Evolutionary conservation across 768 basidiomycete species (phyloP).

Genomic region (Scleroderma bovista): DNA sequence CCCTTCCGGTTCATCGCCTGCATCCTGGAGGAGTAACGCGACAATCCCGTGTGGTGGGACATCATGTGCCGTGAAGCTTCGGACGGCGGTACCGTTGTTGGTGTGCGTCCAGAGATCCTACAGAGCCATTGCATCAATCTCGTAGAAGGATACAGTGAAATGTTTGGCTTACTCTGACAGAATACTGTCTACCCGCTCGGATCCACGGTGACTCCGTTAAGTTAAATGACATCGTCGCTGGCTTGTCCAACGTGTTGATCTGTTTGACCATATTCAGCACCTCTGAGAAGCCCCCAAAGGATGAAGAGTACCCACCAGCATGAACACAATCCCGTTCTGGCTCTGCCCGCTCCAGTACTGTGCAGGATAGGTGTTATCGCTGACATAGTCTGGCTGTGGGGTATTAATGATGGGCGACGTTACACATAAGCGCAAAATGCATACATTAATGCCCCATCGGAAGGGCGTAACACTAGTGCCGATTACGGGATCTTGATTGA

Average conservation of each 20-base stretch:
- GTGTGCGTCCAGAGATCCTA: slow-evolving; percentile 74
- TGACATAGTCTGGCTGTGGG: slow-evolving; percentile 32
- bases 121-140: not conserved
- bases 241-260: slow-evolving; percentile 56
- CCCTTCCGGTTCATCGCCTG: slow-evolving; percentile 59
- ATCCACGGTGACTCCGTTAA: slow-evolving; percentile 70
- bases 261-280: slow-evolving; percentile 16
- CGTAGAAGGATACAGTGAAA: not conserved
- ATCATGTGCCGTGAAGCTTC: slow-evolving; percentile 46
- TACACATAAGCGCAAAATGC: slow-evolving; percentile 13
- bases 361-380: slow-evolving; percentile 49
- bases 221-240: slow-evolving; percentile 55
- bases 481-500: slow-evolving; percentile 61
- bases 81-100: slow-evolving; percentile 58
- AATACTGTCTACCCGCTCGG: slow-evolving; percentile 58
- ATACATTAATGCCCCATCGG: slow-evolving; percentile 62
- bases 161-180: slow-evolving; percentile 47
- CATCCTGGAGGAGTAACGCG: slow-evolving; percentile 59
- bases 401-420: not conserved
- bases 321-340: slow-evolving; percentile 59
- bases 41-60: slow-evolving; percentile 69
- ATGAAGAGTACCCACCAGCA: slow-evolving; percentile 44
- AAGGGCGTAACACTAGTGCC: slow-evolving; percentile 62
- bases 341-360: slow-evolving; percentile 67
- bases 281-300: not conserved